phyloP scores from a whole-genome alignment of 1,139 yeast species.

The Magnusiomyces ingens region DNA sequence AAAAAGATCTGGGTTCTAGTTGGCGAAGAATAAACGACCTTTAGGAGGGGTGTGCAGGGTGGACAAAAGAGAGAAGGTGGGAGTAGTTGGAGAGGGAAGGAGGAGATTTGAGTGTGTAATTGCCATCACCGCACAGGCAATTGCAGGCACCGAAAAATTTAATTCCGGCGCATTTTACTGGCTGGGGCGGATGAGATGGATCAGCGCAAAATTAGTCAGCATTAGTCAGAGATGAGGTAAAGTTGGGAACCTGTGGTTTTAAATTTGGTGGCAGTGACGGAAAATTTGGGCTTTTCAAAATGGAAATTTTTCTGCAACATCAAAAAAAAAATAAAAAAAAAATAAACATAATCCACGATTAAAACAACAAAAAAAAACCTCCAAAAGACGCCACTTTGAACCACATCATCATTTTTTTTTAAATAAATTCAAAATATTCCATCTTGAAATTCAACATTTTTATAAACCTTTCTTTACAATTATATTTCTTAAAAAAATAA shows the following conservation, averaged over 20 bases:
- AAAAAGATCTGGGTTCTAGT: neutral
- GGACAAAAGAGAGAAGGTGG: neutral
- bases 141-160: neutral
- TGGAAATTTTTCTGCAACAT: no score
- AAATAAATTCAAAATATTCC: no score
- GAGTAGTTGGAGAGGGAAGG: neutral
- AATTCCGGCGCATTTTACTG: neutral
- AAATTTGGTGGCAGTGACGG: slow-evolving; percentile 12
- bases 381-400: no score
- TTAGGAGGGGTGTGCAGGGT: neutral
- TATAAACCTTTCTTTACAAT: no score
- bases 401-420: neutral
- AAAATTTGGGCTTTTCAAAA: neutral
- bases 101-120: neutral
- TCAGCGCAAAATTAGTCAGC: neutral
- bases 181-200: neutral
- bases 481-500: no score
- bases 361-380: no score
- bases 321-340: no score
- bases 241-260: neutral
- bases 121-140: no score
- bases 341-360: no score
- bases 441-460: no score
- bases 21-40: no score
- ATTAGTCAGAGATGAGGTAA: neutral